These are phyloP conservation scores for Purshia tridentata DNA, from an alignment of 306 rosid genomes.

Conservation along the genomic window DNA sequence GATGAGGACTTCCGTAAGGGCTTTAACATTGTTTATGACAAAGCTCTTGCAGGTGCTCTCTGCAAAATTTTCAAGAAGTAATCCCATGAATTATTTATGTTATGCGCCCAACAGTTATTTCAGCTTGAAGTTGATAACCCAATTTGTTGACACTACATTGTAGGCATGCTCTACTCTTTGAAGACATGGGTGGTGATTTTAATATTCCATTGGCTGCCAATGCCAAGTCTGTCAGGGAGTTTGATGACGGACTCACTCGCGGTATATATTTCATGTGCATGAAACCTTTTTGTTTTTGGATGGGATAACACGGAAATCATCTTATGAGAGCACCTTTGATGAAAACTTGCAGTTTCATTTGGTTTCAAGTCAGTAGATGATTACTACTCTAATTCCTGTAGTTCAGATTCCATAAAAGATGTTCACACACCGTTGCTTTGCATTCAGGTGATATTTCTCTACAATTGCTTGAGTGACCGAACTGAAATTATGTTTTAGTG, in stretches of 20 bases:
- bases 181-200: conserved; percentile 68
- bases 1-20: conserved; percentile 94
- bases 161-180: conserved; percentile 83
- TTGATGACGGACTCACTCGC: conserved; percentile 87
- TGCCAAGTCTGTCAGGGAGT: conserved; percentile 76
- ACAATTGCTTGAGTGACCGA: background rate
- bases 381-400: conserved; percentile 72
- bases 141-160: conserved; percentile 19
- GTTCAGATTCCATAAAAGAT: conserved; percentile 79
- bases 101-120: conserved; percentile 11
- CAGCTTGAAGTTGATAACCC: conserved; percentile 18
- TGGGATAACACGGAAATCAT: conserved; percentile 17
- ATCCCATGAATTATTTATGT: conserved; percentile 23
- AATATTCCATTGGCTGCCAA: conserved; percentile 67
- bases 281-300: conserved; percentile 2
- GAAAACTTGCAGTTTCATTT: conserved; percentile 73
- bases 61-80: conserved; percentile 72
- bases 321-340: conserved; percentile 19
- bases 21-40: conserved; percentile 76
- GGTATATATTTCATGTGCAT: conserved; percentile 47
- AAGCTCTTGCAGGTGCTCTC: conserved; percentile 68
- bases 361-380: conserved; percentile 96
- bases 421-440: conserved; percentile 84
- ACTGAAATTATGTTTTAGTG: background rate
- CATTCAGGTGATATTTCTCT: conserved; percentile 63